Evolutionary conservation across 2,329 filamentous ascomycete species (phyloP).

Genomic region (Alternaria sp.): DNA sequence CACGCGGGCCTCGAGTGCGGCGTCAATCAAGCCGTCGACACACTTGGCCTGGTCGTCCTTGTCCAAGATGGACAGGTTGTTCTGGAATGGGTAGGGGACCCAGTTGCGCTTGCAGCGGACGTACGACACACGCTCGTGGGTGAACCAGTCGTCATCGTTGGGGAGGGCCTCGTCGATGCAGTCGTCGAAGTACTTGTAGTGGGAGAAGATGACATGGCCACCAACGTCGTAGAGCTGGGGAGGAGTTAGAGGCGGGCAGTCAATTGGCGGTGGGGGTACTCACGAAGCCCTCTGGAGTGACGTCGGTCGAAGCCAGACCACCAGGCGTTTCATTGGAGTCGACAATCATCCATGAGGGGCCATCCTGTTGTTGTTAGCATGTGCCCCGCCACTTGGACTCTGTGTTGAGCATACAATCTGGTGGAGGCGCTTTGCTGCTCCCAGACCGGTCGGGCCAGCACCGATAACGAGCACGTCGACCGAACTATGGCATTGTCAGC

Average conservation of each 20-base stretch:
- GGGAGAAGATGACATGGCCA: conserved; percentile 98
- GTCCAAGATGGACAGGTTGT: conserved; percentile 98
- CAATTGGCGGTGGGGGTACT: conserved; percentile 53
- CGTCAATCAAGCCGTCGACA: conserved; percentile 95
- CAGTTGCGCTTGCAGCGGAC: conserved; percentile 95
- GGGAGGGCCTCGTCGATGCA: conserved; percentile 96
- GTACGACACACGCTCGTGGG: conserved; percentile 98
- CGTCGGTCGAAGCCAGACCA: conserved; percentile 93
- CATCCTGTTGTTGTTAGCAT: conserved; percentile 66
- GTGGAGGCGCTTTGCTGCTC: conserved; percentile 96
- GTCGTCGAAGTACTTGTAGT: conserved; percentile 99
- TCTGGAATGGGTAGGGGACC: conserved; percentile 99
- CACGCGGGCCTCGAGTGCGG: conserved; percentile 84
- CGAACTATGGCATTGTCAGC: conserved; percentile 63
- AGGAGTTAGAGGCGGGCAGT: conserved; percentile 24
- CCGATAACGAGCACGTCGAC: conserved; percentile 98
- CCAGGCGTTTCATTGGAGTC: conserved; percentile 91
- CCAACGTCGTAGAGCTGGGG: conserved; percentile 90
- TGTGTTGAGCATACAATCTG: conserved; percentile 74
- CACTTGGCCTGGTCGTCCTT: conserved; percentile 96
- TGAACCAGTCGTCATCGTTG: conserved; percentile 93
- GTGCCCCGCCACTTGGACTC: conserved; percentile 12
- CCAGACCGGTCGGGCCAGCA: conserved; percentile 94
- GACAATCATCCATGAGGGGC: conserved; percentile 93
- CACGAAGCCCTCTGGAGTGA: conserved; percentile 96